These are phyloP conservation scores for Acanthamoeba castellanii DNA, from an alignment of 208 protist genomes.

Conservation along the genomic window DNA sequence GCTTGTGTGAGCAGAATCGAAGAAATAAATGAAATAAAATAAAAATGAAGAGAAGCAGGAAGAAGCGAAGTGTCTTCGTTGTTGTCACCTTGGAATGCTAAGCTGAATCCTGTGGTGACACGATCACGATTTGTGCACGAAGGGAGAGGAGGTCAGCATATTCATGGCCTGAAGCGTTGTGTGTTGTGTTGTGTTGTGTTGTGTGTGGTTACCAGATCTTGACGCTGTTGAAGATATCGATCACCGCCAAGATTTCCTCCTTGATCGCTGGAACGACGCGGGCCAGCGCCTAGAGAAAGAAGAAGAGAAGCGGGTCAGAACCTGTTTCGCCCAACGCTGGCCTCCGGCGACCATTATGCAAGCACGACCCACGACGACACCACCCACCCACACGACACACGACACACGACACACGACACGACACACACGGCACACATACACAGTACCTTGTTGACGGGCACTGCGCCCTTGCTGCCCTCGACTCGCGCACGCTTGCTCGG, in stretches of 20 bases:
- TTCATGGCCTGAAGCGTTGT: no score
- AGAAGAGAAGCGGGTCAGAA: no score
- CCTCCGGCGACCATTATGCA: no score
- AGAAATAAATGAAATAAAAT: neutral
- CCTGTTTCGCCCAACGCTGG: no score
- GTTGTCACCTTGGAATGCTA: neutral
- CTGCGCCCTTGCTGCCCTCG: neutral
- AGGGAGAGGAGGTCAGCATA: no score
- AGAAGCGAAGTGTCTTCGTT: no score
- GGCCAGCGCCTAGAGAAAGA: neutral
- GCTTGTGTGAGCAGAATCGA: no score
- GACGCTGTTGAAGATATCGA: slow-evolving; percentile 17
- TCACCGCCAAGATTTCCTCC: neutral
- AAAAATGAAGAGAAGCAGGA: no score
- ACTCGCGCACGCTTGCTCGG: neutral
- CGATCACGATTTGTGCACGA: no score
- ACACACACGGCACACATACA: no score
- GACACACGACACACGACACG: neutral
- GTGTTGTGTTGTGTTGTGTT: no score
- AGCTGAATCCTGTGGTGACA: neutral
- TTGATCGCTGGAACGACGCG: neutral
- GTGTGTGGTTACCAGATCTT: neutral
- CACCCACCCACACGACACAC: neutral
- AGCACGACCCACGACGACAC: no score
- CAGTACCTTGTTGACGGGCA: neutral